These are phyloP conservation scores for Candida glaebosa DNA, from an alignment of 805 yeast genomes.

Conservation along the genomic window DNA sequence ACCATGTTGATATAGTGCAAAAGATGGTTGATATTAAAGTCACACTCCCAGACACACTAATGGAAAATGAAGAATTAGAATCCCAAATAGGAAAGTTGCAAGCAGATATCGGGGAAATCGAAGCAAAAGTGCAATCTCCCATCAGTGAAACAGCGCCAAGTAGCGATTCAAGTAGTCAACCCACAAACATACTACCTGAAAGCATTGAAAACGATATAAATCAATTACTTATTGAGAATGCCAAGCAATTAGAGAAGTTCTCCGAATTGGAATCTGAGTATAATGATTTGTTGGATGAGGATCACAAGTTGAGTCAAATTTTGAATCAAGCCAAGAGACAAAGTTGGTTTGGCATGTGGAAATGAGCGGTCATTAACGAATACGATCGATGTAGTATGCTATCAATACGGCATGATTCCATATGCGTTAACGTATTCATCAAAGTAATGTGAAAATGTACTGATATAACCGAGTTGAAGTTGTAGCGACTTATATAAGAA, in stretches of 20 bases:
- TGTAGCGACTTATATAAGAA: too few relatives aligned
- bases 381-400: too few relatives aligned
- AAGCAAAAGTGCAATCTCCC: slow-evolving; percentile 23
- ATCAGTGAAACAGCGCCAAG: slow-evolving; percentile 5
- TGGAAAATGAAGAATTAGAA: slow-evolving; percentile 64
- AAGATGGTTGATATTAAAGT: slow-evolving; percentile 80
- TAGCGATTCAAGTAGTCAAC: neutral
- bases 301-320: slow-evolving; percentile 20
- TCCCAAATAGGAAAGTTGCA: slow-evolving; percentile 36
- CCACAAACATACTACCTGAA: slow-evolving; percentile 24
- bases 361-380: slow-evolving; percentile 6
- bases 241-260: slow-evolving; percentile 35
- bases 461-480: too few relatives aligned
- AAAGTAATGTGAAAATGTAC: too few relatives aligned
- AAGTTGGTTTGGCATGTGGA: slow-evolving; percentile 32
- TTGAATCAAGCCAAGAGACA: slow-evolving; percentile 16
- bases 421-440: too few relatives aligned
- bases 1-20: slow-evolving; percentile 84
- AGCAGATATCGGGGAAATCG: slow-evolving; percentile 37
- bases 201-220: slow-evolving; percentile 36
- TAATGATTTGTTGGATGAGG: slow-evolving; percentile 21
- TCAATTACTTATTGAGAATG: slow-evolving; percentile 32
- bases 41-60: slow-evolving; percentile 66
- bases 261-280: slow-evolving; percentile 38
- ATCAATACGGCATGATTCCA: too few relatives aligned